Evolutionary conservation across 148 eudicot species (phyloP).

Genomic region (Simmondsia chinensis): DNA sequence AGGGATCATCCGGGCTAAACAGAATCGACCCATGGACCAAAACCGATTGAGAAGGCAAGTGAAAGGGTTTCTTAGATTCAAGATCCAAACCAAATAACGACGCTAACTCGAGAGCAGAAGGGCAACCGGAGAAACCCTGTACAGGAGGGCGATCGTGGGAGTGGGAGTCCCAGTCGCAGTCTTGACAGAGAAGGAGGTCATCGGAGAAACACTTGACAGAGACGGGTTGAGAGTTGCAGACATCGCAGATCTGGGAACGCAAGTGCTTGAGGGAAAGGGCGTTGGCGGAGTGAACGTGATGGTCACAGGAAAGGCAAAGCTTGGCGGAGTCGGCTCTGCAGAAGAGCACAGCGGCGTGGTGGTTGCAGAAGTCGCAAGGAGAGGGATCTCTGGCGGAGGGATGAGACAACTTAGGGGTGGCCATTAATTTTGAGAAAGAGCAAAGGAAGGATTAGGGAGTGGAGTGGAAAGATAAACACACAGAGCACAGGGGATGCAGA

Average conservation of each 20-base stretch:
- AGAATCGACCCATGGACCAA: neutral
- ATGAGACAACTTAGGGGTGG: too few relatives aligned
- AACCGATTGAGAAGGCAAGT: conserved; percentile 2
- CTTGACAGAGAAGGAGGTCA: conserved; percentile 38
- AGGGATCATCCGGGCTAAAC: conserved; percentile 6
- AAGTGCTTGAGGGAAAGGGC: conserved; percentile 66
- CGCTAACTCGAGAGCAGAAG: conserved; percentile 39
- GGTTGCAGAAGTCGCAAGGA: conserved; percentile 62
- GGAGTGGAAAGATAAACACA: too few relatives aligned
- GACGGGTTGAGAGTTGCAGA: conserved; percentile 40
- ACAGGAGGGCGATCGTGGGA: conserved; percentile 31
- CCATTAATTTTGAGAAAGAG: too few relatives aligned
- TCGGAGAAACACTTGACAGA: conserved; percentile 39
- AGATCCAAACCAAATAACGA: conserved; percentile 42
- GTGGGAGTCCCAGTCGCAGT: conserved; percentile 52
- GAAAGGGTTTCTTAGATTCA: neutral
- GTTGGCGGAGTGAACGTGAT: conserved; percentile 85
- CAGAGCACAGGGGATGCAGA: too few relatives aligned
- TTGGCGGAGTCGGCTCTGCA: conserved; percentile 80
- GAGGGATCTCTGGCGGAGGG: too few relatives aligned
- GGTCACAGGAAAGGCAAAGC: conserved; percentile 76
- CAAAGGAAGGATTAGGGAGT: too few relatives aligned
- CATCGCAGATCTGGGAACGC: conserved; percentile 67
- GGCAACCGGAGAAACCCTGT: conserved; percentile 52
- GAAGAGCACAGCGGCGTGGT: conserved; percentile 40